Evolutionary conservation across 176 grass and related monocot species (phyloP), one percentile per base, ranked within the genome.

Genomic region (Canna indica): DNA sequence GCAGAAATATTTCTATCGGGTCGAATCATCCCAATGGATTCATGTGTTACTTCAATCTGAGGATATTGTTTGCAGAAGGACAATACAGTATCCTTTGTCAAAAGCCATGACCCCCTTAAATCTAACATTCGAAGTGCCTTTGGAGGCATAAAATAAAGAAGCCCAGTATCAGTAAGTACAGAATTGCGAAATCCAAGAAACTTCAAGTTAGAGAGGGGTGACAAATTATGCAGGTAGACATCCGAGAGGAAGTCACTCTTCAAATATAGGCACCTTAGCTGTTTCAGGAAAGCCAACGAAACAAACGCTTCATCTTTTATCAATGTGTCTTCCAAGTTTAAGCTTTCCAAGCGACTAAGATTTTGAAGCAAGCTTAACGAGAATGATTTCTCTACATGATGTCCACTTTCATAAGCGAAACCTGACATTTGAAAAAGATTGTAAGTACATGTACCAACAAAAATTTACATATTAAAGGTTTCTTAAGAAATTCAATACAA

Each of bases 201-300:
- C 53, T 79, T 83, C 77, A 92, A 80, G 46, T 77, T 84, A 39
- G 79, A 69, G 38, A 81, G 69, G 68, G 77, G 77, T 36, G 81
- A 80, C 16, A 92, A 47, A 26, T 45, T 71, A 79, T 83, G 82
- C 75, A 92, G 81, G 20, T 72, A 80, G 24, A 81, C 34, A 81
- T 97, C 84, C 63, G 89, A 92, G 35, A 97, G 75, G 75, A 79
- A 83, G 79, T 90, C 82, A 81, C 94, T 92, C 80, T 83, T 92
- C 47, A 97, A 58, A 79, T 83, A 90, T 73, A 97, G 66, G 76
- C 76, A 87, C 50, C 86, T 85, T 47, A 97, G 63, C 59, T 79
- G 78, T 75, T 70, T 72, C 5, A 87, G 48, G 39, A 77, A 87
- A 70, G 59, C 35, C 59, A 97, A 77, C 64, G 86, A 84, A 68